Evolutionary conservation across 371 early-diverging fungal genomes (phyloP), one percentile per base, ranked within the genome.

Genomic region (Rhizopus sp.): DNA sequence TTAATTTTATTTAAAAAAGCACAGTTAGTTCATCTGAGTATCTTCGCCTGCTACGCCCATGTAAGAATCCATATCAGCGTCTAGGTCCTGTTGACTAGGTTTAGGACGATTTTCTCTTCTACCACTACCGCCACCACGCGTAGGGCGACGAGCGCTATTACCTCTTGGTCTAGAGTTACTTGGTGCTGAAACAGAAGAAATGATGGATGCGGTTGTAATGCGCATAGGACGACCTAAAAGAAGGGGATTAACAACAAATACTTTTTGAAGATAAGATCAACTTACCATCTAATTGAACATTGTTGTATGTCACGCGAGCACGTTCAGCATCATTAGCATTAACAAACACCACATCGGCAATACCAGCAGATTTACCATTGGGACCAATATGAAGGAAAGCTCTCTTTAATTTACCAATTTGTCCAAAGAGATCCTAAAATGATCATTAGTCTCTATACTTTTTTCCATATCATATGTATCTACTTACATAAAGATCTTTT

Each of bases 401-500:
- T 53, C 76, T 73, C 52, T 75, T 80, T 30, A 83, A 55, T 48
- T 65, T 52, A 35, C 83, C 83, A 51, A 75, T 70, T 68, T 80
- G 75, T 52, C 77, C 76, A 63, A 83, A 83, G 23, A 83, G 70
- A 65, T 80, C 81, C 81, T 83, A 60, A 7, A 57, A 42, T 10
- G 16, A 17, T 7, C 7, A 42, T 15, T 7, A 53, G 31, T 12
- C 47, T 32, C 33, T 38, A 37, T 8, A 49, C 17, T 12, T 16
- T 15, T 41, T 12, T 7, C n/a, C n/a, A 42, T 15, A 35, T 30
- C 17, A 17, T 30, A 13, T 23, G 2, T 23, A 23, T 23, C 23
- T 38, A 65, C 75, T 68, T 77, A 87, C 87, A 61, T 85, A 77
- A 60, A 87, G 81, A 72, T 87, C 87, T 48, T 82, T 81, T 70